Percentiles rank a stretch among this genome's conserved stretches.
These are phyloP conservation scores for Aeschynomene evenia DNA, from an alignment of 306 rosid genomes.

Conservation along the genomic window DNA sequence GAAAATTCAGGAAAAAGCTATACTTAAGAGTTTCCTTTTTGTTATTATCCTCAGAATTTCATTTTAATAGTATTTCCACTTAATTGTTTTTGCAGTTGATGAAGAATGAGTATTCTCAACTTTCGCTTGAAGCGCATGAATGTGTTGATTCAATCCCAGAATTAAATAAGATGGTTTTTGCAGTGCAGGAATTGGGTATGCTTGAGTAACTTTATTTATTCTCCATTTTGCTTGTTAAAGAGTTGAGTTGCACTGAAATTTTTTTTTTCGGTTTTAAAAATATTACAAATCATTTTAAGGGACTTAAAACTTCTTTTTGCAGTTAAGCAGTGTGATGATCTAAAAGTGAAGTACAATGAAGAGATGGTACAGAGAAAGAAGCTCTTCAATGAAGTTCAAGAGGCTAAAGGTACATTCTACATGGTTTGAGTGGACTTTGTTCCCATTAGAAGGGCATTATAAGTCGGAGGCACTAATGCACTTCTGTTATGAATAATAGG, in stretches of 20 bases:
- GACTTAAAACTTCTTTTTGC: constrained; percentile 34
- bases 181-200: constrained; percentile 79
- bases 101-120: constrained; percentile 60
- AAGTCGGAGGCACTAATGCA: background rate
- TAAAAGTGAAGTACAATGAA: constrained; percentile 71
- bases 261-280: constrained; percentile 13
- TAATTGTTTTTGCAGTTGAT: constrained; percentile 60
- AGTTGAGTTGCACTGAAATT: constrained; percentile 9
- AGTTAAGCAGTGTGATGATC: constrained; percentile 90
- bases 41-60: background rate
- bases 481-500: constrained; percentile 46
- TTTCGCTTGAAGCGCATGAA: constrained; percentile 73
- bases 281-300: constrained; percentile 8
- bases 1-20: background rate
- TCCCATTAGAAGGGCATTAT: background rate
- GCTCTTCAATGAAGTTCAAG: constrained; percentile 89
- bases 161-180: constrained; percentile 77
- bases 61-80: background rate
- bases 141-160: constrained; percentile 87
- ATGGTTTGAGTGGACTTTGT: background rate
- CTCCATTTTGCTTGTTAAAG: constrained; percentile 9
- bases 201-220: constrained; percentile 13
- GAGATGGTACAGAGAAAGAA: constrained; percentile 75
- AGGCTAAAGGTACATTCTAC: constrained; percentile 68
- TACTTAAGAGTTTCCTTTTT: background rate